Evolutionary conservation across 108 stramenopile genomes (phyloP).

Genomic region (Skeletonema menzelii): DNA sequence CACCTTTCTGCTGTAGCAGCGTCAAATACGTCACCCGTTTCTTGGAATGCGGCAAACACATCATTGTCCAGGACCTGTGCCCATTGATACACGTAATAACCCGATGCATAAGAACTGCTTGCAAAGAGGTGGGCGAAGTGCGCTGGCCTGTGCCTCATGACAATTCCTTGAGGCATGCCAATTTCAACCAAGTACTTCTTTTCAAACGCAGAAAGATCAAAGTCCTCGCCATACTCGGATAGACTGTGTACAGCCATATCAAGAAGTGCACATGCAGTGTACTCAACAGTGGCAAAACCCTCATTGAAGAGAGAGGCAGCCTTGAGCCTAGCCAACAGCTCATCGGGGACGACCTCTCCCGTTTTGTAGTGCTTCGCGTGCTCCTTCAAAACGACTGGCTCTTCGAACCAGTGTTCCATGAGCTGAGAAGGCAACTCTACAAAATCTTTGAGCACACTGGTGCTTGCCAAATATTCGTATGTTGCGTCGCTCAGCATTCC

Average conservation of each 20-base stretch:
- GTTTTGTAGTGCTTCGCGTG: constrained; percentile 69
- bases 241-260: constrained; percentile 74
- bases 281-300: constrained; percentile 78
- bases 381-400: constrained; percentile 62
- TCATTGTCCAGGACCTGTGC: constrained; percentile 67
- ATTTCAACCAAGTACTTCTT: constrained; percentile 56
- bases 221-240: constrained; percentile 64
- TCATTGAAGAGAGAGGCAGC: constrained; percentile 73
- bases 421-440: constrained; percentile 80
- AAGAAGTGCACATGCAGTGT: constrained; percentile 76
- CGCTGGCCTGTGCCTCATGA: constrained; percentile 78
- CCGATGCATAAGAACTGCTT: constrained; percentile 58
- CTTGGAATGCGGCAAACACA: constrained; percentile 76
- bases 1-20: constrained; percentile 52
- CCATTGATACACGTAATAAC: constrained; percentile 62
- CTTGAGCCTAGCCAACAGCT: constrained; percentile 65
- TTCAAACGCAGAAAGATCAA: constrained; percentile 72
- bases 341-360: constrained; percentile 67
- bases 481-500: constrained; percentile 73
- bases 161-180: constrained; percentile 82
- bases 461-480: constrained; percentile 68
- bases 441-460: constrained; percentile 75
- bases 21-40: constrained; percentile 72
- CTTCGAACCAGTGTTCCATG: constrained; percentile 80
- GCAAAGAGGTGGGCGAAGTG: constrained; percentile 75